phyloP scores from a whole-genome alignment of 257 asterid genomes.

The Oldenlandia corymbosa region DNA sequence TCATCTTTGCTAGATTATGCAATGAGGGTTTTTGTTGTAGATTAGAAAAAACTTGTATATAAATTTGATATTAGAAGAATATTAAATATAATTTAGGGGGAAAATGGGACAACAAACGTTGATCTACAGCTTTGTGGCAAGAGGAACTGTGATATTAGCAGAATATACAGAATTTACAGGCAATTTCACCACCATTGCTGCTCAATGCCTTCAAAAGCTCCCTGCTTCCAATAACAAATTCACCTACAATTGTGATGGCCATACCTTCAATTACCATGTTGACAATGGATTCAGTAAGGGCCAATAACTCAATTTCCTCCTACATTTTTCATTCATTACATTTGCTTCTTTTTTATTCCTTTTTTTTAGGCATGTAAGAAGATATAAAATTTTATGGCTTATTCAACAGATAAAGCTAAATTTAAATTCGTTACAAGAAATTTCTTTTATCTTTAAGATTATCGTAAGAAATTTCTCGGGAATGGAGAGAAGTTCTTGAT shows the following conservation, averaged over 20 bases:
- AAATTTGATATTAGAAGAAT: background rate
- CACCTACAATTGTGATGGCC: constrained; percentile 48
- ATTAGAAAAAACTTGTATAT: background rate
- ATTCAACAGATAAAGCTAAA: no score
- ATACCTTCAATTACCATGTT: constrained; percentile 48
- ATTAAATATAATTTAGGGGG: no score
- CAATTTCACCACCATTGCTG: constrained; percentile 39
- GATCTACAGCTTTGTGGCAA: constrained; percentile 40
- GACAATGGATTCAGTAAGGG: constrained; percentile 58
- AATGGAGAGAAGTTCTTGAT: background rate
- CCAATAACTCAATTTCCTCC: background rate
- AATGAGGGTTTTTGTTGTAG: background rate
- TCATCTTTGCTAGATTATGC: background rate
- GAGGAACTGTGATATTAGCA: constrained; percentile 40
- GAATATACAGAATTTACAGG: constrained; percentile 51
- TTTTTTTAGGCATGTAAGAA: background rate
- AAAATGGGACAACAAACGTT: constrained; percentile 40
- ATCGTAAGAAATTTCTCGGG: background rate
- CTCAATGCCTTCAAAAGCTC: constrained; percentile 48
- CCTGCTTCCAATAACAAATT: constrained; percentile 43
- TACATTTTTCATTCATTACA: background rate
- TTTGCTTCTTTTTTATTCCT: background rate
- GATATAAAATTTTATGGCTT: background rate
- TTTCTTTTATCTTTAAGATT: background rate
- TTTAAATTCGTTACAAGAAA: no score